These are phyloP conservation scores for Sanguinoderma infundibulare DNA, from an alignment of 1,284 basidiomycete genomes.

Conservation along the genomic window DNA sequence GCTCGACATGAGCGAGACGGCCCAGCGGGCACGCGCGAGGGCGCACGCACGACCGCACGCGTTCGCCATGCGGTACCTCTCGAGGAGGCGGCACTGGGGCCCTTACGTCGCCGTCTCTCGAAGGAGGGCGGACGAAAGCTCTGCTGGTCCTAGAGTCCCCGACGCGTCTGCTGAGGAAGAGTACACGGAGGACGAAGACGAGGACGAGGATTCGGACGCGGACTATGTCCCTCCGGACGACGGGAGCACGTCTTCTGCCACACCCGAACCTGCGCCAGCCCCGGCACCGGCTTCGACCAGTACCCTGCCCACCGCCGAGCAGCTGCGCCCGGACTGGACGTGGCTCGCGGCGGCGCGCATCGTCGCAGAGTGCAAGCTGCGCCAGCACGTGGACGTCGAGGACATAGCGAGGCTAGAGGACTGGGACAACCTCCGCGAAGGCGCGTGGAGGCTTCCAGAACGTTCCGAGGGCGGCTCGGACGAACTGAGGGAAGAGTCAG, in stretches of 20 bases:
- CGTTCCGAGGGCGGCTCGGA: background rate
- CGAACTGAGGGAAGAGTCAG: background rate
- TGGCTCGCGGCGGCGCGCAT: constrained; percentile 34
- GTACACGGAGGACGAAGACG: constrained; percentile 17
- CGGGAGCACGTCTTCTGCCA: constrained; percentile 7
- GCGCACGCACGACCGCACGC: constrained; percentile 42
- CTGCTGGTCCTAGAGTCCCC: background rate
- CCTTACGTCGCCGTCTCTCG: constrained; percentile 41
- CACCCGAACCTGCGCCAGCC: background rate
- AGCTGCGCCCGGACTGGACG: constrained; percentile 34
- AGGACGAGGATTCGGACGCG: constrained; percentile 26
- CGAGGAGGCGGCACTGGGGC: constrained; percentile 47
- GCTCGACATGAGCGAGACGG: constrained; percentile 18
- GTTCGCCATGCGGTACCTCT: constrained; percentile 52
- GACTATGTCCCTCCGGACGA: constrained; percentile 27
- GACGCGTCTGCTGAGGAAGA: constrained; percentile 5
- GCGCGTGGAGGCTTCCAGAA: constrained; percentile 43
- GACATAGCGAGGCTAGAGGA: constrained; percentile 33
- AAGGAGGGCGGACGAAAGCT: background rate
- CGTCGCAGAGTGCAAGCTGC: constrained; percentile 34
- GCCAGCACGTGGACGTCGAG: constrained; percentile 24
- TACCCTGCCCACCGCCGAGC: constrained; percentile 6
- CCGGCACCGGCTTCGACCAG: background rate
- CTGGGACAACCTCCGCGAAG: constrained; percentile 42
- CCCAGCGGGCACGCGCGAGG: constrained; percentile 31